A percentile compares a stretch with the other conserved stretches of the same genome.
Conservation (phyloP, 2,329 filamentous ascomycete species). For the Aspergillus fumigatiaffinis region DNA sequence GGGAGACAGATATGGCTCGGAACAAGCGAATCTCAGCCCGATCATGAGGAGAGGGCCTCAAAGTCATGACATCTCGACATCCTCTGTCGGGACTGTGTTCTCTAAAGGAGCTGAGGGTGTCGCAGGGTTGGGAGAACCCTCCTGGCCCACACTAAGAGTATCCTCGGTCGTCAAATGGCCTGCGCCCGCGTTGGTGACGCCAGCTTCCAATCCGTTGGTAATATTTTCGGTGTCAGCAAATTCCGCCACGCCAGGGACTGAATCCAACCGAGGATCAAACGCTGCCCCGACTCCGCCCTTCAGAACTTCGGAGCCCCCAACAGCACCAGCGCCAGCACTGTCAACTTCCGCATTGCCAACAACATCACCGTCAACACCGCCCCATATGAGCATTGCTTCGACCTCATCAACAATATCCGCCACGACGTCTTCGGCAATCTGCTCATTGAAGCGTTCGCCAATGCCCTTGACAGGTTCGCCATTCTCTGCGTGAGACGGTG, state of each 20-base stretch:
- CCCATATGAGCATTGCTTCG: conserved; percentile 65
- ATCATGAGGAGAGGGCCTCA: neutral
- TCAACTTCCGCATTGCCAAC: conserved; percentile 26
- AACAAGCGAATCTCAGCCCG: neutral
- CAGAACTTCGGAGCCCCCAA: conserved; percentile 30
- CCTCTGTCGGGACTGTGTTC: conserved; percentile 19
- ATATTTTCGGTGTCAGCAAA: conserved; percentile 11
- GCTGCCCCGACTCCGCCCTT: conserved; percentile 30
- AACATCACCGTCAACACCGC: conserved; percentile 33
- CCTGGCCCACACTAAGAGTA: conserved; percentile 18
- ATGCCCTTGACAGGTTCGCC: conserved; percentile 54
- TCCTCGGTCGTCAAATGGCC: conserved; percentile 20
- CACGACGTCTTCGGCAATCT: conserved; percentile 89
- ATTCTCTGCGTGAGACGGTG: conserved; percentile 51
- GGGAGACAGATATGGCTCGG: neutral
- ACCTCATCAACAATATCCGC: conserved; percentile 95
- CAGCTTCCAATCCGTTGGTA: conserved; percentile 16
- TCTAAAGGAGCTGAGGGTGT: conserved; percentile 12
- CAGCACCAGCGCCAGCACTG: conserved; percentile 21
- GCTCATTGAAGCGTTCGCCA: conserved; percentile 79
- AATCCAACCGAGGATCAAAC: conserved; percentile 22
- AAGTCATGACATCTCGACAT: conserved; percentile 28
- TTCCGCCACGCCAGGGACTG: conserved; percentile 1
- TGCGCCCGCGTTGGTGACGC: conserved; percentile 10
- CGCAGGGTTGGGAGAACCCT: conserved; percentile 19